These are phyloP conservation scores for Warburgia ugandensis DNA, from an alignment of 164 flowering plant genomes.

Conservation along the genomic window DNA sequence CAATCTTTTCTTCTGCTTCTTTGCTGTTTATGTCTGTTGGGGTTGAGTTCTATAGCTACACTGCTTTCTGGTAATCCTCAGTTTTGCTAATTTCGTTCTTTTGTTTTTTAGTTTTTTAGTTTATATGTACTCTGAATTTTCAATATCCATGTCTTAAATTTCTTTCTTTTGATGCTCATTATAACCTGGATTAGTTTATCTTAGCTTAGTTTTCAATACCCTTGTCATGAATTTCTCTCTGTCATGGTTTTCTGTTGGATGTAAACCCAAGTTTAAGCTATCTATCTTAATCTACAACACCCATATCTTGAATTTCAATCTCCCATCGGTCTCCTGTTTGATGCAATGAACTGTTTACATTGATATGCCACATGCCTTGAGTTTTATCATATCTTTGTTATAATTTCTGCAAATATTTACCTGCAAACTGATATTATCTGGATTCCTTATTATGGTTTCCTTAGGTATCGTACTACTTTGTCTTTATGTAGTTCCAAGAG, in stretches of 20 bases:
- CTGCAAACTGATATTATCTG: too few relatives aligned
- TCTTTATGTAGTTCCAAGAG: too few relatives aligned
- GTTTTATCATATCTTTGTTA: too few relatives aligned
- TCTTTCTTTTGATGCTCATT: not conserved
- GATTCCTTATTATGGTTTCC: too few relatives aligned
- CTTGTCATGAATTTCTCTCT: too few relatives aligned
- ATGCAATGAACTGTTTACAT: not conserved
- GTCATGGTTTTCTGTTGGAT: too few relatives aligned
- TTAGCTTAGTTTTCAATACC: too few relatives aligned
- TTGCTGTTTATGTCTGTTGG: conserved; percentile 64
- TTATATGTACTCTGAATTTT: not conserved
- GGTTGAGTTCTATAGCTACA: conserved; percentile 60
- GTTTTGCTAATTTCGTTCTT: not conserved
- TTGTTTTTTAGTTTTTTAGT: not conserved
- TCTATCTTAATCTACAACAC: not conserved
- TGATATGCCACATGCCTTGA: too few relatives aligned
- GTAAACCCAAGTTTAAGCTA: too few relatives aligned
- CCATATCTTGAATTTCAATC: not conserved
- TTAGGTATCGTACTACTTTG: too few relatives aligned
- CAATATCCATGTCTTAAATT: not conserved
- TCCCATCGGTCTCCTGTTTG: not conserved
- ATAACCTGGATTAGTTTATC: too few relatives aligned
- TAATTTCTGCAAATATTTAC: too few relatives aligned
- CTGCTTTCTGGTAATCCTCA: conserved; percentile 57
- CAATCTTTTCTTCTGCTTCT: conserved; percentile 63